Conservation (phyloP, 371 early-diverging fungal genomes). For the Circinella umbellata region DNA sequence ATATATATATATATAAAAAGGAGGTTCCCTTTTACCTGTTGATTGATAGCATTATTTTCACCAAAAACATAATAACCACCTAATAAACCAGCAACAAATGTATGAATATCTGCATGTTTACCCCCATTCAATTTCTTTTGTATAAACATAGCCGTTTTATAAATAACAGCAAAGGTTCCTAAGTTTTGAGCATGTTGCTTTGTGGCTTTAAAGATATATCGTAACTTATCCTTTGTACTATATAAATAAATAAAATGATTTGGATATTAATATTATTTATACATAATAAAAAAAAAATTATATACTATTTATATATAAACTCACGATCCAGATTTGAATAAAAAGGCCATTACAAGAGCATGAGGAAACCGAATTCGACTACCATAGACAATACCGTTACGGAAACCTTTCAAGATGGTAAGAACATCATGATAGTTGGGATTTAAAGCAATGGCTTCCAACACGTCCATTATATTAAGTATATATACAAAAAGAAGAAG, state of each 20-base stretch:
- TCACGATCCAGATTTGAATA: constrained; percentile 91
- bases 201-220: constrained; percentile 85
- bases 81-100: constrained; percentile 92
- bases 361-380: constrained; percentile 97
- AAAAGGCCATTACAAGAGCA: constrained; percentile 96
- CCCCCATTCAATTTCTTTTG: constrained; percentile 67
- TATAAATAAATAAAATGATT: too few relatives aligned
- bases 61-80: constrained; percentile 97
- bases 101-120: constrained; percentile 78
- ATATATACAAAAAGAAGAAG: too few relatives aligned
- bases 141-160: constrained; percentile 87
- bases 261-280: too few relatives aligned
- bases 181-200: constrained; percentile 90
- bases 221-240: constrained; percentile 74
- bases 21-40: constrained; percentile 92
- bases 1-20: too few relatives aligned
- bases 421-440: constrained; percentile 83
- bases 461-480: constrained; percentile 32
- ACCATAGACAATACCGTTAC: constrained; percentile 97
- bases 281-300: too few relatives aligned
- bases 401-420: constrained; percentile 90
- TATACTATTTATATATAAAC: constrained; percentile 13
- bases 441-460: constrained; percentile 62
- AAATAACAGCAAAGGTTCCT: constrained; percentile 91
- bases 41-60: constrained; percentile 92